Evolutionary conservation across 768 basidiomycete species (phyloP), one percentile per base, ranked within the genome.

Genomic region (Leucogyrophana mollusca): DNA sequence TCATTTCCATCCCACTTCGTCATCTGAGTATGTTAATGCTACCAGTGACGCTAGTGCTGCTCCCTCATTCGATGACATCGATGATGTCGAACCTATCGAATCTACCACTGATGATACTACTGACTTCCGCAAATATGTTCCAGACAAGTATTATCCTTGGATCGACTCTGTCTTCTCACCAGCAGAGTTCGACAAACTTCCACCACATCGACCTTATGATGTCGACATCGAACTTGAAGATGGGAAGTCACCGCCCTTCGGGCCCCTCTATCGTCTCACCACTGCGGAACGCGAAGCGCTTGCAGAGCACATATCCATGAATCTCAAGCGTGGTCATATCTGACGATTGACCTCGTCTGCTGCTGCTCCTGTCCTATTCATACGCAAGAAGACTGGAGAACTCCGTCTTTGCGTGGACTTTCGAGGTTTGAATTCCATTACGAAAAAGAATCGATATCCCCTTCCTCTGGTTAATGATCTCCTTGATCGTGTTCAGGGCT

Each of bases 361-460:
- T 3, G 59, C 56, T 3, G 54, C 70, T 2, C 66, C 64, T 2
- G 57, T 72, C 16, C 54, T 72, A 0, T 70, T 70, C 45, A 55
- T 60, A 9, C 55, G 9, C 41, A 64, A 63, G 42, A 65, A 63
- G 41, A 56, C 60, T 41, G 61, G 62, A 0, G 34, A 46, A 3
- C 58, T 69, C 2, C 55, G 56, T 22, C 57, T 70, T 13, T 66
- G 64, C n/a, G 59, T 69, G 0, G 62, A 71, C 34, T 69, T 58
- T 39, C 49, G 56, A 3, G 62, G 64, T 13, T 55, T 70, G 6
- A 76, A 76, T 33, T 34, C 45, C 0, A 65, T 62, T 35, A 70
- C 63, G 0, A 61, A 58, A 39, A 70, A 69, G 44, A 56, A 70
- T 30, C 41, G 50, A 0, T 71, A 68, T 30, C 65, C 65, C 0